Percentiles rank a stretch among this genome's conserved stretches.
Evolutionary conservation across 306 rosid genomes (phyloP).

Genomic region (Vicia sativa): DNA sequence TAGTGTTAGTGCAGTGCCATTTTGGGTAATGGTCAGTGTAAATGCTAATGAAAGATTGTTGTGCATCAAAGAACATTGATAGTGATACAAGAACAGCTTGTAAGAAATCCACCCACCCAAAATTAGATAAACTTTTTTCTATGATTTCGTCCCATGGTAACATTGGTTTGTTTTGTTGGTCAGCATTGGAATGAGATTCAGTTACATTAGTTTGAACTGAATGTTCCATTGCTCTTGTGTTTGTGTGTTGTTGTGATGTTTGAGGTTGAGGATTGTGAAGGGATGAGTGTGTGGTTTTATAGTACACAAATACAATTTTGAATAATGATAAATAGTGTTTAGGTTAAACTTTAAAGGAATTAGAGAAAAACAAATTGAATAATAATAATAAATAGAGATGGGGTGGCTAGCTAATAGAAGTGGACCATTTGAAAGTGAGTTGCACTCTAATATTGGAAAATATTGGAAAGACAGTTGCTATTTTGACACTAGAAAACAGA

Average conservation of each 20-base stretch:
- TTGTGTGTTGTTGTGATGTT: not conserved
- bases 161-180: not conserved
- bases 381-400: too few relatives aligned
- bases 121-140: slow-evolving; percentile 2
- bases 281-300: not conserved
- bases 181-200: not conserved
- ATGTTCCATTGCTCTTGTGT: not conserved
- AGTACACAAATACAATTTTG: not conserved
- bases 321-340: too few relatives aligned
- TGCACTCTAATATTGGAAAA: too few relatives aligned
- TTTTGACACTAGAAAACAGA: too few relatives aligned
- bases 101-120: slow-evolving; percentile 31
- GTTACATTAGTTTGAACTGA: not conserved
- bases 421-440: too few relatives aligned
- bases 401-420: too few relatives aligned
- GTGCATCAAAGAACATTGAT: slow-evolving; percentile 44
- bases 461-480: too few relatives aligned
- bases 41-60: slow-evolving; percentile 46
- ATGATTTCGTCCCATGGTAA: slow-evolving; percentile 24
- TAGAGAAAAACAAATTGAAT: too few relatives aligned
- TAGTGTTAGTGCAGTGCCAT: slow-evolving; percentile 44
- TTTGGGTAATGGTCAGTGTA: slow-evolving; percentile 42
- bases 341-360: too few relatives aligned
- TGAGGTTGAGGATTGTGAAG: not conserved
- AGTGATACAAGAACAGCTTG: slow-evolving; percentile 42